phyloP scores from a whole-genome alignment of 176 grass and related monocot genomes.

The Aegilops longissima region DNA sequence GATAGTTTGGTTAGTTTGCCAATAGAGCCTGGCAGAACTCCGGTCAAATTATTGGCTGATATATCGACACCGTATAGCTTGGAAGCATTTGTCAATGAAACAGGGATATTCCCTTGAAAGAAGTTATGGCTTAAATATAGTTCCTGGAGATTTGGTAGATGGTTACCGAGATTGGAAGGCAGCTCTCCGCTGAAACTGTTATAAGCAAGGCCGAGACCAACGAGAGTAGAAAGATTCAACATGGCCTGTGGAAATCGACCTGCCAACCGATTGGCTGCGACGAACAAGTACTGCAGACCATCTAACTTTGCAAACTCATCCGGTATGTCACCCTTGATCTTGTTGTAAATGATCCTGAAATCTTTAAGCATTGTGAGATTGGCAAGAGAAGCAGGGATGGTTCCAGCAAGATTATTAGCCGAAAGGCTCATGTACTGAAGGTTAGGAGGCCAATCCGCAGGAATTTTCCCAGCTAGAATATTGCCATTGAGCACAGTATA shows the following conservation, averaged over 20 bases:
- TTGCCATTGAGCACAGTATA: not conserved
- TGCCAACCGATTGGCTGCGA: not conserved
- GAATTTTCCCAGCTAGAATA: not conserved
- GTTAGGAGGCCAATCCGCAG: not conserved
- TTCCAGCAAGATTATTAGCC: not conserved
- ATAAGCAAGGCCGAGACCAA: not conserved
- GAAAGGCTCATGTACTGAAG: not conserved
- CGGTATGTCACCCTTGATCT: not conserved
- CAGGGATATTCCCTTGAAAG: not conserved
- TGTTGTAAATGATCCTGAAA: not conserved
- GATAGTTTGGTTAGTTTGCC: not conserved
- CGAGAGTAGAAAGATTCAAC: slow-evolving; percentile 1
- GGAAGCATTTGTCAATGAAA: slow-evolving; percentile 8
- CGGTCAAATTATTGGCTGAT: not conserved
- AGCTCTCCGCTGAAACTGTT: not conserved
- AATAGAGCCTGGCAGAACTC: slow-evolving; percentile 5
- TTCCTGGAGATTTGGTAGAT: not conserved
- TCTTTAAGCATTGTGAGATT: not conserved
- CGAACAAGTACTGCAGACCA: not conserved
- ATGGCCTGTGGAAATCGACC: slow-evolving; percentile 9
- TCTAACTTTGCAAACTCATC: not conserved
- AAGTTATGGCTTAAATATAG: not conserved
- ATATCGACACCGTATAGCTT: not conserved
- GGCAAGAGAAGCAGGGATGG: not conserved
- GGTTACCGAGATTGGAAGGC: not conserved